Percentiles rank a stretch among this genome's conserved stretches.
Conservation (phyloP, 2,329 filamentous ascomycete genomes). For the Pseudogymnoascus destructans region DNA sequence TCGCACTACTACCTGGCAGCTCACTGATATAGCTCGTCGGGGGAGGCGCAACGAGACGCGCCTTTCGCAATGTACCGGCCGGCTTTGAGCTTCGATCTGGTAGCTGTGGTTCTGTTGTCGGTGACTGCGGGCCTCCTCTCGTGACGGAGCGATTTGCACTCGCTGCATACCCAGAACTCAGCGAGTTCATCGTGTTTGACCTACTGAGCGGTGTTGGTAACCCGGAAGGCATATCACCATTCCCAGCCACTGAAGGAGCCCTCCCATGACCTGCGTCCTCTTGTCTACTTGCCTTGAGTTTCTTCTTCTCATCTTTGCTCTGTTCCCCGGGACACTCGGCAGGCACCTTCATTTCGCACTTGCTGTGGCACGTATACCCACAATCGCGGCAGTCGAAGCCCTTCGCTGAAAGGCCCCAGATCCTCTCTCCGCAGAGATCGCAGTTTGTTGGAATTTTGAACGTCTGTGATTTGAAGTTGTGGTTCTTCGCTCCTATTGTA, state of each 20-base stretch:
- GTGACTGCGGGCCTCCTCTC: constrained; percentile 38
- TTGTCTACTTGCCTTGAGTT: constrained; percentile 76
- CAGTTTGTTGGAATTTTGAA: constrained; percentile 99
- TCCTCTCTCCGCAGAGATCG: constrained; percentile 88
- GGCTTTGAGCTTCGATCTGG: constrained; percentile 26
- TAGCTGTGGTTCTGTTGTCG: constrained; percentile 37
- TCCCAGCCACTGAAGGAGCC: constrained; percentile 14
- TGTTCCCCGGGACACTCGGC: constrained; percentile 91
- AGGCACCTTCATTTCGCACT: constrained; percentile 98
- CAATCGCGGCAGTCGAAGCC: constrained; percentile 94
- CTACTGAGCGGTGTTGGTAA: constrained; percentile 53
- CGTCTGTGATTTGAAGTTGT: constrained; percentile 97
- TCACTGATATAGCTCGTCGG: constrained; percentile 67
- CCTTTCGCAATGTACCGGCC: constrained; percentile 34
- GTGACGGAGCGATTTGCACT: constrained; percentile 66
- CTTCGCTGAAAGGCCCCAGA: constrained; percentile 94
- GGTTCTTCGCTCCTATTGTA: constrained; percentile 81
- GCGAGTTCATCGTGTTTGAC: constrained; percentile 72
- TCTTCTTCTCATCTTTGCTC: constrained; percentile 90
- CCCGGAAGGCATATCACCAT: constrained; percentile 33
- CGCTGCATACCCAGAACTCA: constrained; percentile 77
- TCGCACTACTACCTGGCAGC: constrained; percentile 37
- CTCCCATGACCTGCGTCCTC: constrained; percentile 48
- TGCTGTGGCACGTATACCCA: constrained; percentile 95
- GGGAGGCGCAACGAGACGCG: constrained; percentile 75